Conservation (phyloP, 257 asterid species). For the Solanum pinnatisectum region DNA sequence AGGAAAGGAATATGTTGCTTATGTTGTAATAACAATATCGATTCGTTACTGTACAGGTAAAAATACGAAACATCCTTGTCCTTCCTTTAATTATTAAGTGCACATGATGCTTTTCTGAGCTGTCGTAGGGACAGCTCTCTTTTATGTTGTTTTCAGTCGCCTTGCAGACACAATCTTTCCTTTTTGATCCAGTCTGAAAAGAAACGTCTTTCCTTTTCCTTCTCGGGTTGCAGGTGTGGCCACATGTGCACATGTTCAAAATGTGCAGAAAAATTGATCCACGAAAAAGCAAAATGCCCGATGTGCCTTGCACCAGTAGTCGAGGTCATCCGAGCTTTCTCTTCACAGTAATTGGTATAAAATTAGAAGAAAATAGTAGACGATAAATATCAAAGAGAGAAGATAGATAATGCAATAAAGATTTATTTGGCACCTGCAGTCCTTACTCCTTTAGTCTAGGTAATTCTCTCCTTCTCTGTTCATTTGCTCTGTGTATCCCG, state of each 20-base stretch:
- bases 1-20: conserved; percentile 85
- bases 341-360: conserved; percentile 24
- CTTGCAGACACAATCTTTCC: background rate
- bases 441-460: background rate
- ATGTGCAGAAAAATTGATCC: conserved; percentile 63
- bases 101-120: background rate
- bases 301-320: conserved; percentile 79
- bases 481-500: background rate
- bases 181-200: background rate
- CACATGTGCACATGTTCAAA: conserved; percentile 89
- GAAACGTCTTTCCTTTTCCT: background rate
- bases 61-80: background rate
- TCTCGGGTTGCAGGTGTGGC: conserved; percentile 55
- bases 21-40: conserved; percentile 46
- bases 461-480: background rate
- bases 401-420: conserved; percentile 5
- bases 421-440: background rate
- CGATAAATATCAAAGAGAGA: background rate
- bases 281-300: conserved; percentile 57
- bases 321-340: conserved; percentile 71
- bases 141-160: background rate
- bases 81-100: background rate
- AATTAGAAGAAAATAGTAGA: background rate
- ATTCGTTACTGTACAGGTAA: conserved; percentile 82
- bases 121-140: background rate